Conservation (phyloP, 2,329 filamentous ascomycete species). For the Iodosphaeria phyllophila region DNA sequence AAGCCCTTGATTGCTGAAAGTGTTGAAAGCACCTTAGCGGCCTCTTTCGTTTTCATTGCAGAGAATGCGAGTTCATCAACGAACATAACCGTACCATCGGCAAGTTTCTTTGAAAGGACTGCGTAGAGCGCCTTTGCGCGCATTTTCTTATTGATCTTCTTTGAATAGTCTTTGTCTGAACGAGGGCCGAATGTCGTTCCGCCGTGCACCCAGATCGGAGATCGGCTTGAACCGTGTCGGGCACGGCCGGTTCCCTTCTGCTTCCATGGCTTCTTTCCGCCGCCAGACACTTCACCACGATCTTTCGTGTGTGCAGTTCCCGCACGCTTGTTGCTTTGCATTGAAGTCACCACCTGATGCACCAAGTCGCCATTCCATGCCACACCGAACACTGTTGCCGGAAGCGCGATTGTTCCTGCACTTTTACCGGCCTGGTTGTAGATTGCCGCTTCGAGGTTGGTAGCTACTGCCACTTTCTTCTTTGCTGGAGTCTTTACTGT, state of each 20-base stretch:
- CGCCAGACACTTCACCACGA: background rate
- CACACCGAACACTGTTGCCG: no score
- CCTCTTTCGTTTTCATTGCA: background rate
- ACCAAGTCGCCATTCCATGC: no score
- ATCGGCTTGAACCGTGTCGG: background rate
- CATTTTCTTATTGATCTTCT: background rate
- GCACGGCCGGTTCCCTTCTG: background rate
- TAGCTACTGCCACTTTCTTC: no score
- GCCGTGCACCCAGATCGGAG: background rate
- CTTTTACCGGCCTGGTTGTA: no score
- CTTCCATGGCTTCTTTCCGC: background rate
- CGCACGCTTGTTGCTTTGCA: no score
- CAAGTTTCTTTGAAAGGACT: background rate
- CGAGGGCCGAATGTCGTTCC: background rate
- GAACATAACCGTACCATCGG: background rate
- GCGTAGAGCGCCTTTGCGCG: background rate
- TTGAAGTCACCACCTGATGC: no score
- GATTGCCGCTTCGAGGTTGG: no score
- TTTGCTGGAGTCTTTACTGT: no score
- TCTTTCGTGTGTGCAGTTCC: no score
- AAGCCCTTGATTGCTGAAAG: background rate
- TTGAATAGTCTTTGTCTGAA: background rate
- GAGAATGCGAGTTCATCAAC: background rate
- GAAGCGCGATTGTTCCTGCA: no score
- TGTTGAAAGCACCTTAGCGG: no score